Evolutionary conservation across 306 rosid genomes (phyloP), one percentile per base, ranked within the genome.

Genomic region (Potentilla sterilis): DNA sequence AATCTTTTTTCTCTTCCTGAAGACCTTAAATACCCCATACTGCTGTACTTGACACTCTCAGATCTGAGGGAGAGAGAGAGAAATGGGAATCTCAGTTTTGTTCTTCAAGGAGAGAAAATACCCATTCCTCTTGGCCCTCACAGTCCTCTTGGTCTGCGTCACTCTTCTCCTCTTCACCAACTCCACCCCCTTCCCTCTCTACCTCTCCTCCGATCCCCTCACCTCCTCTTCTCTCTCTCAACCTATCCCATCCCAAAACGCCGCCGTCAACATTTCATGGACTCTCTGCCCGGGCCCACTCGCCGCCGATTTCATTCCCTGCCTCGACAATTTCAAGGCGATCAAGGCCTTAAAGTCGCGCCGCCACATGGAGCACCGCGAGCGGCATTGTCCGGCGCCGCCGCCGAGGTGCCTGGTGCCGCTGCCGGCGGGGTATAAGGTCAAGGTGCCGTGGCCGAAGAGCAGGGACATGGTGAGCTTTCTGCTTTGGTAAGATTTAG

Each of bases 401-500:
- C 75, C 70, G 58, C 84, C 81, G 0, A 67, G 74, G 12, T 95
- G 99, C 74, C 84, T 92, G 92, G 69, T 87, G 38, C 91, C 92
- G 2, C 88, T 92, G 67, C 93, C 99, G 3, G 19, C 40, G 15
- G 98, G 96, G 18, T 92, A 95, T 61, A 88, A 82, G 85, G 70
- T 66, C 38, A 96, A 86, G 35, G 86, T 92, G 79, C 86, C 85
- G 37, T 92, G 99, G 99, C 97, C 97, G 49, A 86, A 95, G 86
- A 95, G 99, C 88, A 88, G 97, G 89, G 99, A 95, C 85, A 95
- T 89, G 99, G 99, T 96, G 97, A 90, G 98, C 86, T 88, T 91
- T 78, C 70, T 88, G 76, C 80, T 89, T 89, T 41, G 86, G 89
- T 88, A 83, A 89, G 96, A 82, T 73, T 87, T 75, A 43, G 28